Conservation (phyloP, 1,139 yeast genomes). For the Sugiyamaella castrensis region DNA sequence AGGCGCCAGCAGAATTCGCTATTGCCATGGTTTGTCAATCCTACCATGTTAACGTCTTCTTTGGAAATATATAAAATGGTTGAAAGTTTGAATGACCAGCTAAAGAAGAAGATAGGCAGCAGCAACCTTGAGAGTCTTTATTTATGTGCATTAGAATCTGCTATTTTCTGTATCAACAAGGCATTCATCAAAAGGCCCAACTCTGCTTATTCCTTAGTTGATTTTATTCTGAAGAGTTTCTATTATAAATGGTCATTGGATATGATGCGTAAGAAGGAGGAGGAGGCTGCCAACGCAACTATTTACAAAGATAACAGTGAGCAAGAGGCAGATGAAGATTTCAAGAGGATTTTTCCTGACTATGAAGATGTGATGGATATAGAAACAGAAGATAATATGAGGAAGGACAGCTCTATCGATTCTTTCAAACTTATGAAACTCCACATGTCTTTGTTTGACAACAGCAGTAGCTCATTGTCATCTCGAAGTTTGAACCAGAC, state of each 20-base stretch:
- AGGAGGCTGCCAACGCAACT: slow-evolving; percentile 56
- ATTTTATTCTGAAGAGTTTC: slow-evolving; percentile 36
- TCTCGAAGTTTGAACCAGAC: slow-evolving; percentile 5
- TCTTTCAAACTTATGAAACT: slow-evolving; percentile 5
- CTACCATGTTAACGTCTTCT: slow-evolving; percentile 7
- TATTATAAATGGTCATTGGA: slow-evolving; percentile 82
- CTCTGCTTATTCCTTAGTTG: slow-evolving; percentile 6
- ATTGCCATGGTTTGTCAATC: slow-evolving; percentile 21
- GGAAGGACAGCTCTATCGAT: neutral
- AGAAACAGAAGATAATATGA: neutral
- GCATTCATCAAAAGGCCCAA: neutral
- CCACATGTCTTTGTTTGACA: slow-evolving; percentile 4
- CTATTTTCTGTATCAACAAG: slow-evolving; percentile 3
- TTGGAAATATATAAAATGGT: slow-evolving; percentile 2
- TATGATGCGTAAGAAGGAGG: slow-evolving; percentile 61
- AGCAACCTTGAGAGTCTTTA: slow-evolving; percentile 1
- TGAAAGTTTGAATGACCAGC: neutral
- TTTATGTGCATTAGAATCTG: slow-evolving; percentile 3
- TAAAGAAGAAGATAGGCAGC: neutral
- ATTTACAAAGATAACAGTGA: slow-evolving; percentile 55
- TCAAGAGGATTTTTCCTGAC: slow-evolving; percentile 77
- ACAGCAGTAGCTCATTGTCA: neutral
- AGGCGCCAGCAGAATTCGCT: neutral
- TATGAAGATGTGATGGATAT: slow-evolving; percentile 52
- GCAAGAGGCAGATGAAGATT: slow-evolving; percentile 66